Conservation (phyloP, 768 basidiomycete species). For the Pisolithus marmoratus region DNA sequence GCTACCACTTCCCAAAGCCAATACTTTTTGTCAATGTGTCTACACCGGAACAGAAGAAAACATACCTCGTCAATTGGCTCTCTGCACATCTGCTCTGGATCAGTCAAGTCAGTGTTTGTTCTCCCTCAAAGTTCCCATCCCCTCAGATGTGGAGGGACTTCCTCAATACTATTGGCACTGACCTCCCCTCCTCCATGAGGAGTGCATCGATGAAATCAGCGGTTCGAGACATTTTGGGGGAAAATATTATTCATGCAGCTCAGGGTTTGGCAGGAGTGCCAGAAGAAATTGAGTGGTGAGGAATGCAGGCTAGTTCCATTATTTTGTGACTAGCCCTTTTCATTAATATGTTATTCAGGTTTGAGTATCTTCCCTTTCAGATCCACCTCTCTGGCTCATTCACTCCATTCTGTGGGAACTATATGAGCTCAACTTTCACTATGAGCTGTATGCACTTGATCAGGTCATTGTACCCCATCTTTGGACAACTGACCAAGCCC, state of each 20-base stretch:
- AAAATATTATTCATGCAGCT: not conserved
- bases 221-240: not conserved
- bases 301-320: not conserved
- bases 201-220: not conserved
- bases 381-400: not conserved
- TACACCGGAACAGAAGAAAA: no score
- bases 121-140: no score
- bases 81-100: no score
- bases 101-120: no score
- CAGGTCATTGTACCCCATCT: not conserved
- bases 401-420: not conserved
- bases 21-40: no score
- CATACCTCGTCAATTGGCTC: no score
- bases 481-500: slow-evolving; percentile 3
- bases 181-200: not conserved
- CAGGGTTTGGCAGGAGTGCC: not conserved
- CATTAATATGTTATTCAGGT: not conserved
- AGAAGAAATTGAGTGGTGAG: not conserved
- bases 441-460: slow-evolving; percentile 11
- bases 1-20: no score
- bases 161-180: not conserved
- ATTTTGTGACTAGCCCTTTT: not conserved
- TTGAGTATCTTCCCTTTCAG: not conserved
- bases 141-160: no score
- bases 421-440: not conserved